Base-by-base conservation (phyloP, 441 rosid genomes). In the Gossypium lobatum region DNA sequence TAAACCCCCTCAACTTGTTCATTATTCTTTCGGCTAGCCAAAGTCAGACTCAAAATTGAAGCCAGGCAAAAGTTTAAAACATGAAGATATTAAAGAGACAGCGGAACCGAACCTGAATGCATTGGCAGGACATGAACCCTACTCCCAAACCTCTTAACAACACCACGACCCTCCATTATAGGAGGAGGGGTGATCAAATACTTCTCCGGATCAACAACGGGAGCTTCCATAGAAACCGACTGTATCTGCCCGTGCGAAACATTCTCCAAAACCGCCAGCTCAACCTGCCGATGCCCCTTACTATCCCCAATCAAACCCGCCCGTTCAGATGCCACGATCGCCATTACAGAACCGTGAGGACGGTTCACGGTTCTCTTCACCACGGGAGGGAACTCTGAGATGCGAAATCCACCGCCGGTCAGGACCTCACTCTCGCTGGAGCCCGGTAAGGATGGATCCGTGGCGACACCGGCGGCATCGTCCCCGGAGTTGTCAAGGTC, bases 141-240 rank as follows among this genome's bases (percentile, higher is more conserved):
- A 76, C 77, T 82, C 71, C 96, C 93, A 76, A 88, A 92, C 69
- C 87, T 84, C 86, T 89, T 92, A 17, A 85, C 85, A 74, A 91
- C 93, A 2, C 98, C 98, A 78, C 80, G 82, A 50, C 98, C 97
- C 79, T 88, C 92, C 97, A 94, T 83, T 70, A 89, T 82, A 64
- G 78, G 82, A 2, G 97, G 97, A 5, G 97, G 94, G 58, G 87
- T 79, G 71, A 89, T 84, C 66, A 89, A 94, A 72, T 75, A 86
- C 78, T 83, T 82, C 78, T 86, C 93, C 76, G 73, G 83, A 80
- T 91, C 92, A 78, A 82, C 21, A 16, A 73, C 75, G 1, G 83
- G 62, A 55, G 86, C 63, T 78, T 88, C 97, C 17, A 87, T 82
- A 0, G 97, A 94, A 55, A 91, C 78, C 1, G 91, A 95, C 84